Evolutionary conservation across 2,329 filamentous ascomycete genomes (phyloP).

Genomic region (Drechslerella dactyloides): DNA sequence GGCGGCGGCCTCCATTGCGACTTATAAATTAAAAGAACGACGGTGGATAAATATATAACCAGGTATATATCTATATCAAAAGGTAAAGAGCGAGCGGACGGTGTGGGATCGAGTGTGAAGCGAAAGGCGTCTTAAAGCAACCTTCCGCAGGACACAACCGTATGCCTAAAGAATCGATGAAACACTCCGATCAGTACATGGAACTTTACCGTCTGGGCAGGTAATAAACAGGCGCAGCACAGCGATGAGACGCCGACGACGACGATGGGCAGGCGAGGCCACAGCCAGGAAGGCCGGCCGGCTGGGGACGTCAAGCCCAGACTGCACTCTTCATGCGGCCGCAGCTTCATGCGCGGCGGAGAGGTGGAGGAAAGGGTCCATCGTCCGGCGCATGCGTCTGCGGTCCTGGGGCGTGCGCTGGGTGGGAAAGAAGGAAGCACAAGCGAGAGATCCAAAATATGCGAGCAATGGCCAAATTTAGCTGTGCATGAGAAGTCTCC

Average conservation of each 20-base stretch:
- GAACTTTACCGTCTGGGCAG: slow-evolving; percentile 47
- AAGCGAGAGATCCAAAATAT: slow-evolving; percentile 45
- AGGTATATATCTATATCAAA: slow-evolving; percentile 20
- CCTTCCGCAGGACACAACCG: slow-evolving; percentile 43
- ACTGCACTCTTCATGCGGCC: slow-evolving; percentile 45
- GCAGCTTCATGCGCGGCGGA: slow-evolving; percentile 19
- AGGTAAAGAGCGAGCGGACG: slow-evolving; percentile 17
- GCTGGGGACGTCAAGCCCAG: slow-evolving; percentile 21
- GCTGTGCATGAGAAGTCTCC: slow-evolving; percentile 48
- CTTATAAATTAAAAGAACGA: slow-evolving; percentile 44
- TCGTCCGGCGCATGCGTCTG: slow-evolving; percentile 20
- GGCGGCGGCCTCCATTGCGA: slow-evolving; percentile 29
- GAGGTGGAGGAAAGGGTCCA: slow-evolving; percentile 15
- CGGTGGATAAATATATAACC: slow-evolving; percentile 14
- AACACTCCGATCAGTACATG: slow-evolving; percentile 50
- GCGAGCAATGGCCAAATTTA: slow-evolving; percentile 46
- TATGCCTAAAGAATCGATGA: slow-evolving; percentile 49
- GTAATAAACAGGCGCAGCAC: slow-evolving; percentile 42
- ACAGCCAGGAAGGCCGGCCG: slow-evolving; percentile 13
- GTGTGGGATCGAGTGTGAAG: slow-evolving; percentile 21
- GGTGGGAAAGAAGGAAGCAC: slow-evolving; percentile 46
- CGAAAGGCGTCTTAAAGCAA: slow-evolving; percentile 25
- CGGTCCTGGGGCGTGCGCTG: slow-evolving; percentile 21
- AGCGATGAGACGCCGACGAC: slow-evolving; percentile 7
- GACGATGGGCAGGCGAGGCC: slow-evolving; percentile 3